Base-by-base conservation (phyloP, 306 rosid species). In the Begonia fuchsioides region DNA sequence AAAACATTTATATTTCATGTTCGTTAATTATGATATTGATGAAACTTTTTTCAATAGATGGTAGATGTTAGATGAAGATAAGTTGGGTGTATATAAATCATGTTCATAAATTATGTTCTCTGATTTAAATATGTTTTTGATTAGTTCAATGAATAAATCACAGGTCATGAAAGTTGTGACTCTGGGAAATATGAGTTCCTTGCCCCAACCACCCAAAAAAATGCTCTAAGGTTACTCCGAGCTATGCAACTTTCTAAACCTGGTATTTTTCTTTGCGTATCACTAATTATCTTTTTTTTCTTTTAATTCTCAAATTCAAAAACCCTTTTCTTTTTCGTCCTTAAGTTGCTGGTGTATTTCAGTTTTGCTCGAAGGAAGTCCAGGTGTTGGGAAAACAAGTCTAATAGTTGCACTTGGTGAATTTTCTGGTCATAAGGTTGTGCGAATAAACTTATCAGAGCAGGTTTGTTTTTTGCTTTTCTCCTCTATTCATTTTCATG, bases 371-470 rank as follows among this genome's bases (percentile, higher is more conserved):
- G 97, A 90, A 72, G 97, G 97, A 12, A 84, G 97, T 66, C 97
- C 97, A 13, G 97, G 97, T 63, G 97, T 90, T 40, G 97, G 97
- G 69, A 90, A 90, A 65, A 90, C 97, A 44, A 90, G 95, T 76
- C 79, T 90, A 58, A 57, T 90, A 69, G 76, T 73, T 72, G 93
- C 95, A 47, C 58, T 90, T 67, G 97, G 92, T 11, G 75, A 74
- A 44, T 60, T 63, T 65, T 84, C 93, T 57, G 93, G 86, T 64
- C 86, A 90, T 65, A 74, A 46, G 61, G 97, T 90, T 12, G 93
- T 84, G 6, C 82, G 95, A 41, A 78, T 90, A 68, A 90, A 90
- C 76, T 67, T 90, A 52, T 90, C 93, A 13, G 97, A 90, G 69
- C 97, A 88, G 95, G 96, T 83, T 20, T 47, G 74, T 38, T 48